phyloP scores from a whole-genome alignment of 2,329 filamentous ascomycete genomes.

The Clathrospora elynae region DNA sequence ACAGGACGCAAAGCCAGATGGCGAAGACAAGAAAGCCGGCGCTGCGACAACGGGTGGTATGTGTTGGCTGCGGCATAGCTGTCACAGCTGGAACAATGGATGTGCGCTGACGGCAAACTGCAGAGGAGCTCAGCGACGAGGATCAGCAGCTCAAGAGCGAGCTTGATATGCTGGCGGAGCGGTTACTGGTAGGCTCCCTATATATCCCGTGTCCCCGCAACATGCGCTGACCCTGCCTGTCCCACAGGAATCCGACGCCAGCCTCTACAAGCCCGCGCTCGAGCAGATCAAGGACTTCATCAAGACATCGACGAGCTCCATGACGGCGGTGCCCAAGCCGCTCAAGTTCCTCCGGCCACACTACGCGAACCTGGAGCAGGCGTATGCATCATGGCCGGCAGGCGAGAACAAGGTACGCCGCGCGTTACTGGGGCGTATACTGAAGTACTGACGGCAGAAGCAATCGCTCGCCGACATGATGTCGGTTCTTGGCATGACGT shows the following conservation, averaged over 20 bases:
- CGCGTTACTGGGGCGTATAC: not conserved
- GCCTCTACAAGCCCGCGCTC: conserved; percentile 87
- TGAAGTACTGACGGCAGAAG: conserved; percentile 44
- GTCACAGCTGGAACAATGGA: conserved; percentile 7
- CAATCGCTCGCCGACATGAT: conserved; percentile 88
- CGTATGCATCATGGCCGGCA: conserved; percentile 87
- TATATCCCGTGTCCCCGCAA: conserved; percentile 14
- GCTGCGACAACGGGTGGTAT: conserved; percentile 63
- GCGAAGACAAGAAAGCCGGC: conserved; percentile 79
- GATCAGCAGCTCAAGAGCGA: conserved; percentile 98
- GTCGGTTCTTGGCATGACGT: conserved; percentile 98
- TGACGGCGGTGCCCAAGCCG: conserved; percentile 98
- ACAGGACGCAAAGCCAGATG: conserved; percentile 68
- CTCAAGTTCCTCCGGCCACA: conserved; percentile 97
- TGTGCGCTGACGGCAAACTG: conserved; percentile 45
- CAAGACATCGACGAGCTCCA: conserved; percentile 98
- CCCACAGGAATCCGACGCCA: conserved; percentile 77
- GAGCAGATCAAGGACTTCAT: conserved; percentile 98
- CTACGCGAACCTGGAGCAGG: conserved; percentile 84
- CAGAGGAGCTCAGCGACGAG: conserved; percentile 95
- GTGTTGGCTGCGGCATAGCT: conserved; percentile 34
- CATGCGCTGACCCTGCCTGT: conserved; percentile 31
- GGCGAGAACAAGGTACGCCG: conserved; percentile 76
- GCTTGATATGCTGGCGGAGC: conserved; percentile 96
- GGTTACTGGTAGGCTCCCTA: conserved; percentile 70